A percentile compares a stretch with the other conserved stretches of the same genome.
Evolutionary conservation across 495 filamentous ascomycete genomes (phyloP).

Genomic region (Podospora pseudoanserina): DNA sequence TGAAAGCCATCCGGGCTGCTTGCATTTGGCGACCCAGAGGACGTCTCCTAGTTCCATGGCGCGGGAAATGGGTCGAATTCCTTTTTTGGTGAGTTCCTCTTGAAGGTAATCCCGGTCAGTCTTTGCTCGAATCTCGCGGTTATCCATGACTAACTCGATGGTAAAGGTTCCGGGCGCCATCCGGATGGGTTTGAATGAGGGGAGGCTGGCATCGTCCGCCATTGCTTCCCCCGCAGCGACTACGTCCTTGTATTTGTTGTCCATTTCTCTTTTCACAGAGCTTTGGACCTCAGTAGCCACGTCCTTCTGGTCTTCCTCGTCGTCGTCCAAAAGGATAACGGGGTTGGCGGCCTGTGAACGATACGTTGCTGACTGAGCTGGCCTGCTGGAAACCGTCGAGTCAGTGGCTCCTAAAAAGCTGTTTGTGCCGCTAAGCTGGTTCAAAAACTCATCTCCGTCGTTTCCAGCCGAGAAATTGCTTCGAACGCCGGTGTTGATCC

Average conservation of each 20-base stretch:
- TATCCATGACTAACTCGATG: conserved; percentile 70
- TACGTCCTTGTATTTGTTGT: conserved; percentile 32
- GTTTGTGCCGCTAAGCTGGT: neutral
- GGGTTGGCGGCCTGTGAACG: neutral
- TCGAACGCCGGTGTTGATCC: neutral
- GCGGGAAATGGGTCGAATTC: conserved; percentile 61
- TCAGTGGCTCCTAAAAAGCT: neutral
- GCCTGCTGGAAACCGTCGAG: neutral
- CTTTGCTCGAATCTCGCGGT: conserved; percentile 72
- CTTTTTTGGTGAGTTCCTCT: conserved; percentile 64
- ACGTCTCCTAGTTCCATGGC: conserved; percentile 71
- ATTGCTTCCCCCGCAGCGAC: conserved; percentile 40
- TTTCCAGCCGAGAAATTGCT: neutral
- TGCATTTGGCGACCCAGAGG: conserved; percentile 75
- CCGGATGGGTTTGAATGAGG: conserved; percentile 55
- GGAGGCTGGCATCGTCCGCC: conserved; percentile 36
- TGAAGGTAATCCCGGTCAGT: conserved; percentile 76
- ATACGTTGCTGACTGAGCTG: neutral
- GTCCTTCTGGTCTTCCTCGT: neutral
- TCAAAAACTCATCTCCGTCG: neutral
- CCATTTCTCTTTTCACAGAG: conserved; percentile 13
- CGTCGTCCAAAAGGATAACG: neutral
- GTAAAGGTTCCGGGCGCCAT: conserved; percentile 65
- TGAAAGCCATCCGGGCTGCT: conserved; percentile 53
- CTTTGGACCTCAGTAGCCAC: neutral